These are phyloP conservation scores for Solanum hybrid DNA, from an alignment of 305 asterid genomes.

Conservation along the genomic window DNA sequence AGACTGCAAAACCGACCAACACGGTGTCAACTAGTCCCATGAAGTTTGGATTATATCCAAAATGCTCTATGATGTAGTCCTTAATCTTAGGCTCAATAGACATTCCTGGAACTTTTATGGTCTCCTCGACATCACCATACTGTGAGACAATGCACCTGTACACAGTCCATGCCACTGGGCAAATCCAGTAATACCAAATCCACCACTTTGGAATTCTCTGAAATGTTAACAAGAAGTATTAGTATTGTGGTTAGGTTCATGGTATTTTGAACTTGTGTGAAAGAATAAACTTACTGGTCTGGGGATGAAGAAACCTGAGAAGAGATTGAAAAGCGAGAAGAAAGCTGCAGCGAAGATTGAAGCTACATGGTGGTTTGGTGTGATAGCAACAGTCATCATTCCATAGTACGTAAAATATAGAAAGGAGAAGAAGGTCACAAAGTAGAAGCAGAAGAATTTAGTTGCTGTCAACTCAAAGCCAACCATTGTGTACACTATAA, in stretches of 20 bases:
- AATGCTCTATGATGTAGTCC: constrained; percentile 38
- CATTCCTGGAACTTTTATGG: constrained; percentile 40
- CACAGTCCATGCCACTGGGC: constrained; percentile 83
- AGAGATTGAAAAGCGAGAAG: constrained; percentile 58
- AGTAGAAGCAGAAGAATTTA: constrained; percentile 76
- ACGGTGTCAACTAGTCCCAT: constrained; percentile 61
- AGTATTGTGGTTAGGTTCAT: background rate
- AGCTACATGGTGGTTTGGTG: constrained; percentile 82
- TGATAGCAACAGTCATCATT: constrained; percentile 78
- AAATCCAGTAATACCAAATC: constrained; percentile 52
- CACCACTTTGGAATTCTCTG: constrained; percentile 68
- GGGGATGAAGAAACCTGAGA: constrained; percentile 81
- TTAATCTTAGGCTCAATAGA: constrained; percentile 30
- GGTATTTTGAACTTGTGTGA: background rate
- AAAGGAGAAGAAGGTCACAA: constrained; percentile 59
- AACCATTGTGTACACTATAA: constrained; percentile 71
- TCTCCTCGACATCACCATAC: constrained; percentile 45
- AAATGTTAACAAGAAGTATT: background rate
- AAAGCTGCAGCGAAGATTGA: constrained; percentile 71
- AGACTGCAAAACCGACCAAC: constrained; percentile 52
- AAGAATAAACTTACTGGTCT: constrained; percentile 45
- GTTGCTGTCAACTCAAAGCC: constrained; percentile 61
- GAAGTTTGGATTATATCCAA: constrained; percentile 57
- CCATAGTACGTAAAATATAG: constrained; percentile 83
- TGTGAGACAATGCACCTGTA: constrained; percentile 56